Conservation (phyloP, 2,329 filamentous ascomycete species). For the Fusarium staphyleae region DNA sequence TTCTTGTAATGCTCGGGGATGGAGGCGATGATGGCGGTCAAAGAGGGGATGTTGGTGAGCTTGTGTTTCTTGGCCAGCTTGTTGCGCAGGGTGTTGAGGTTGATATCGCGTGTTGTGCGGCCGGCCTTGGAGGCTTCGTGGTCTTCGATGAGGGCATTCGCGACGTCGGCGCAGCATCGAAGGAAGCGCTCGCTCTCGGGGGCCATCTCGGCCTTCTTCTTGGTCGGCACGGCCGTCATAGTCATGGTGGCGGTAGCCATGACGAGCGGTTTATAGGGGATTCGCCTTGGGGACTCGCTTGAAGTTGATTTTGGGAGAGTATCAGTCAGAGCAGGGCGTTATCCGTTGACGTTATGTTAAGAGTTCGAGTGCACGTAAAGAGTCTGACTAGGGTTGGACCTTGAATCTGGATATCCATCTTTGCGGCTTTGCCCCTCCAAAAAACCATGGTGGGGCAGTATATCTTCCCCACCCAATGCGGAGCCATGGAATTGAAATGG, state of each 20-base stretch:
- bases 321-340: background rate
- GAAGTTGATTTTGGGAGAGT: too few species aligned
- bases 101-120: constrained; percentile 82
- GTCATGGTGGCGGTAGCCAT: constrained; percentile 67
- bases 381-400: constrained; percentile 10
- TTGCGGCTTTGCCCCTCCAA: constrained; percentile 40
- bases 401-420: constrained; percentile 21
- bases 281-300: background rate
- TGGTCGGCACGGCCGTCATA: constrained; percentile 69
- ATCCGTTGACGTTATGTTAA: background rate
- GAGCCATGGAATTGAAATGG: constrained; percentile 26
- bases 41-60: constrained; percentile 83
- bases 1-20: constrained; percentile 99
- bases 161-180: constrained; percentile 94
- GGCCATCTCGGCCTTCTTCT: constrained; percentile 78
- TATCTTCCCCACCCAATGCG: constrained; percentile 30
- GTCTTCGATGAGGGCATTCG: constrained; percentile 91
- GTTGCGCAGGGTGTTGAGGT: constrained; percentile 86
- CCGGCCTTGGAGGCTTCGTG: constrained; percentile 83
- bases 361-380: background rate
- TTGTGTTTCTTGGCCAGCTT: constrained; percentile 94
- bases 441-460: constrained; percentile 36
- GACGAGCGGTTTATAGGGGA: background rate
- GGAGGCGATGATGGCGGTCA: constrained; percentile 96
- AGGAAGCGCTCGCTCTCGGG: constrained; percentile 96